Evolutionary conservation across 305 asterid genomes (phyloP).

Genomic region (Andrographis paniculata): DNA sequence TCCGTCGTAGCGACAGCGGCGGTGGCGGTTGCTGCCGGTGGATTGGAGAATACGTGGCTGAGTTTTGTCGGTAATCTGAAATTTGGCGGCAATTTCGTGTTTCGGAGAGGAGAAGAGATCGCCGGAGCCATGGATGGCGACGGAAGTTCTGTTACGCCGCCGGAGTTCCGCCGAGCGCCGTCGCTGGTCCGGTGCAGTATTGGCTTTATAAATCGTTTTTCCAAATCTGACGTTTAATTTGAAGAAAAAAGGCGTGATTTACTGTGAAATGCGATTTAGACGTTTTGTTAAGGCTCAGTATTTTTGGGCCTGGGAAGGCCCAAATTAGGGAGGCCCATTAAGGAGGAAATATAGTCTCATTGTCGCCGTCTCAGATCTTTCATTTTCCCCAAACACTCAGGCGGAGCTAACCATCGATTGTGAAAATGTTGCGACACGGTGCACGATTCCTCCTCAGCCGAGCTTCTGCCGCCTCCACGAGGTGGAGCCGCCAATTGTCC

Average conservation of each 20-base stretch:
- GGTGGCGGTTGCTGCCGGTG: constrained; percentile 15
- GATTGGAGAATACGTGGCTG: constrained; percentile 24
- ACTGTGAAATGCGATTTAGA: neutral
- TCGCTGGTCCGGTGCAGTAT: neutral
- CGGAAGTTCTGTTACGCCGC: constrained; percentile 10
- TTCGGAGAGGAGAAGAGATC: constrained; percentile 1
- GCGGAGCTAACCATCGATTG: neutral
- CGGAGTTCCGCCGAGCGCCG: constrained; percentile 5
- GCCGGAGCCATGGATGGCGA: constrained; percentile 13
- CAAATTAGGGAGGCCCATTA: constrained; percentile 6
- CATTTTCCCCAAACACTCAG: constrained; percentile 5
- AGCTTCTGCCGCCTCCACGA: constrained; percentile 40
- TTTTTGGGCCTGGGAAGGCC: neutral
- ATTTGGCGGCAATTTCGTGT: constrained; percentile 14
- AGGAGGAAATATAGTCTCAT: constrained; percentile 1
- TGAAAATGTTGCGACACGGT: constrained; percentile 55
- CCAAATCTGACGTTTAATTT: too few relatives aligned
- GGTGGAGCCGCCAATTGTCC: constrained; percentile 54
- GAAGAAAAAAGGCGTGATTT: too few relatives aligned
- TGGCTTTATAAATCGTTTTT: neutral
- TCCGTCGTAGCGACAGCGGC: constrained; percentile 6
- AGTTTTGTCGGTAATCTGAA: constrained; percentile 29
- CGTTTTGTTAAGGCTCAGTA: neutral
- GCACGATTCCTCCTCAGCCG: constrained; percentile 38
- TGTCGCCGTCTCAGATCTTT: constrained; percentile 1